phyloP scores from a whole-genome alignment of 108 stramenopile genomes.

The Stephanodiscus triporus region DNA sequence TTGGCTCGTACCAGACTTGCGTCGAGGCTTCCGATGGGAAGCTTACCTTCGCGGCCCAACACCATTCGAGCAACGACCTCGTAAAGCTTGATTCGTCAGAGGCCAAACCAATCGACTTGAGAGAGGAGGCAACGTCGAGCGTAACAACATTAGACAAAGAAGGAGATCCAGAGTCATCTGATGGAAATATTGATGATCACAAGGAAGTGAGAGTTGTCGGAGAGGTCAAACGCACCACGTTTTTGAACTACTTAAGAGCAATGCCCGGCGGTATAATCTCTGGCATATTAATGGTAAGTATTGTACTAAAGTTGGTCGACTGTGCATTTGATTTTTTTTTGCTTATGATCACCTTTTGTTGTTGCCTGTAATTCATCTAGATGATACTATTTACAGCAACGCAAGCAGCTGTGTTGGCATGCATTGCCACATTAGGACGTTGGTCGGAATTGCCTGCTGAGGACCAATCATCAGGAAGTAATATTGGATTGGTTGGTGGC shows the following conservation, averaged over 20 bases:
- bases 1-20: slow-evolving; percentile 75
- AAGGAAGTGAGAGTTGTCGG: slow-evolving; percentile 81
- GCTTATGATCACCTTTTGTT: background rate
- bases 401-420: slow-evolving; percentile 61
- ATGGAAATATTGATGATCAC: slow-evolving; percentile 41
- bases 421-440: slow-evolving; percentile 61
- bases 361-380: background rate
- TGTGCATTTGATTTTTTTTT: background rate
- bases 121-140: background rate
- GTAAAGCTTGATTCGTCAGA: slow-evolving; percentile 8
- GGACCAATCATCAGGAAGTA: slow-evolving; percentile 54
- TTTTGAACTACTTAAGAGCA: slow-evolving; percentile 66
- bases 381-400: slow-evolving; percentile 63
- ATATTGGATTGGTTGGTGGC: slow-evolving; percentile 58
- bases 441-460: slow-evolving; percentile 63
- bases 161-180: slow-evolving; percentile 4
- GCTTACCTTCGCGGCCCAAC: slow-evolving; percentile 36
- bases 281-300: slow-evolving; percentile 41
- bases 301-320: background rate
- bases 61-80: slow-evolving; percentile 25
- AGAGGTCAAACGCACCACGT: slow-evolving; percentile 73
- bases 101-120: background rate
- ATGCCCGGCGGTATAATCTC: slow-evolving; percentile 67
- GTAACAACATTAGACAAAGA: slow-evolving; percentile 1
- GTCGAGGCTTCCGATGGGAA: slow-evolving; percentile 61